These are phyloP conservation scores for Geosmithia flava DNA, from an alignment of 2,329 filamentous ascomycete genomes.

Conservation along the genomic window DNA sequence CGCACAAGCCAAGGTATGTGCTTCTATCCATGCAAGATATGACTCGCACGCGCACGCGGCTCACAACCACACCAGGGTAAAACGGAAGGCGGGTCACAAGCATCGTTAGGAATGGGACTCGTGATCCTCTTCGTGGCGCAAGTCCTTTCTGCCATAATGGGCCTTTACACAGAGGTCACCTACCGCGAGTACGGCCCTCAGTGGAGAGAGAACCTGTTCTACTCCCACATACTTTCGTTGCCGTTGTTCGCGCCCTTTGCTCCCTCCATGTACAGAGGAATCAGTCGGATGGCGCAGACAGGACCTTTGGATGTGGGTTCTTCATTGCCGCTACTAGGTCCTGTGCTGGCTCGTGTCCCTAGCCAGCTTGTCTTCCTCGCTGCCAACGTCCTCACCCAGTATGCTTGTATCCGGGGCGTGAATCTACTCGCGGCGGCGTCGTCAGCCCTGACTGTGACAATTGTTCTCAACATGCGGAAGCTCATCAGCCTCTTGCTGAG, in stretches of 20 bases:
- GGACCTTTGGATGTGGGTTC: conserved; percentile 23
- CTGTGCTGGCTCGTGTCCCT: conserved; percentile 28
- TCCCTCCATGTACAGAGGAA: conserved; percentile 52
- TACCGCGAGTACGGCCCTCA: conserved; percentile 78
- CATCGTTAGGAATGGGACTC: conserved; percentile 51
- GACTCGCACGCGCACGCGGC: conserved; percentile 1
- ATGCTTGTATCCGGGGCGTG: conserved; percentile 89
- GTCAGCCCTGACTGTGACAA: conserved; percentile 88
- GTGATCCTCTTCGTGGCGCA: conserved; percentile 78
- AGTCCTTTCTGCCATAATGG: conserved; percentile 84
- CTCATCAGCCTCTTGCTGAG: conserved; percentile 82
- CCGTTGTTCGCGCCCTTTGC: conserved; percentile 65
- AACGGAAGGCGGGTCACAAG: conserved; percentile 5
- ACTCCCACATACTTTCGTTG: conserved; percentile 66
- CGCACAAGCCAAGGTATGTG: conserved; percentile 62
- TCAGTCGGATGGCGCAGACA: conserved; percentile 49
- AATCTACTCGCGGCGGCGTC: conserved; percentile 84
- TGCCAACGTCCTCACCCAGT: conserved; percentile 79
- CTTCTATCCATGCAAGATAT: not conserved
- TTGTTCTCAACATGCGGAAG: conserved; percentile 92
- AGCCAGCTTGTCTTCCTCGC: conserved; percentile 59
- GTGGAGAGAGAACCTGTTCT: conserved; percentile 95
- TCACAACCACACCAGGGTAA: conserved; percentile 2
- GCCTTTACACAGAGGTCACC: conserved; percentile 84
- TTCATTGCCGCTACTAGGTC: not conserved